These are phyloP conservation scores for Erodium trifolium DNA, from an alignment of 441 rosid species.

Conservation along the genomic window DNA sequence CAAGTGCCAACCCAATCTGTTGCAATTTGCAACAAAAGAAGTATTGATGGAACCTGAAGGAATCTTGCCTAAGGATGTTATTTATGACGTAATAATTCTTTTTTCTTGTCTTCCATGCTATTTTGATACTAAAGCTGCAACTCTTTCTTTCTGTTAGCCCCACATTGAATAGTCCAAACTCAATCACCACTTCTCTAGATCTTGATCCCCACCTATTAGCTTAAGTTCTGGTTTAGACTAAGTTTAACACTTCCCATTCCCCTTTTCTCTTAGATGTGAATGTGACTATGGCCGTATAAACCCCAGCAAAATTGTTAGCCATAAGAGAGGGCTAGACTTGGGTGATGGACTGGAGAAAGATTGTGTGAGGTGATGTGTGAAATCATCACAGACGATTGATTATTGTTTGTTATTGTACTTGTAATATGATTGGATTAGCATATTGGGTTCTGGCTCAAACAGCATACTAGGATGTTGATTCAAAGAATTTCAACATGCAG, in stretches of 20 bases:
- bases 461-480: slow-evolving; percentile 17
- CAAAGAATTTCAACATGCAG: slow-evolving; percentile 32
- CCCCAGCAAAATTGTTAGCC: background rate
- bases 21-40: background rate
- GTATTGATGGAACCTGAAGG: background rate
- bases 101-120: background rate
- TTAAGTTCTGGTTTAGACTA: too few relatives aligned
- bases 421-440: background rate
- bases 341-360: background rate
- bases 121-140: background rate
- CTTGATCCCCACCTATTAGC: background rate
- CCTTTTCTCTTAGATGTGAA: background rate
- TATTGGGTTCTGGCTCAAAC: slow-evolving; percentile 10
- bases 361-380: background rate
- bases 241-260: background rate
- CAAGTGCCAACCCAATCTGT: background rate
- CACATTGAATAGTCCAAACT: background rate
- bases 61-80: too few relatives aligned
- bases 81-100: background rate
- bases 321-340: background rate
- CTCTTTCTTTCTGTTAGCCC: background rate
- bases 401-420: slow-evolving; percentile 8
- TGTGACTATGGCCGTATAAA: background rate
- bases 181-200: background rate
- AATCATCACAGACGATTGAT: background rate